A percentile compares a stretch with the other conserved stretches of the same genome.
Evolutionary conservation across 2,329 filamentous ascomycete species (phyloP).

Genomic region (Macrophomina pseudophaseolina): DNA sequence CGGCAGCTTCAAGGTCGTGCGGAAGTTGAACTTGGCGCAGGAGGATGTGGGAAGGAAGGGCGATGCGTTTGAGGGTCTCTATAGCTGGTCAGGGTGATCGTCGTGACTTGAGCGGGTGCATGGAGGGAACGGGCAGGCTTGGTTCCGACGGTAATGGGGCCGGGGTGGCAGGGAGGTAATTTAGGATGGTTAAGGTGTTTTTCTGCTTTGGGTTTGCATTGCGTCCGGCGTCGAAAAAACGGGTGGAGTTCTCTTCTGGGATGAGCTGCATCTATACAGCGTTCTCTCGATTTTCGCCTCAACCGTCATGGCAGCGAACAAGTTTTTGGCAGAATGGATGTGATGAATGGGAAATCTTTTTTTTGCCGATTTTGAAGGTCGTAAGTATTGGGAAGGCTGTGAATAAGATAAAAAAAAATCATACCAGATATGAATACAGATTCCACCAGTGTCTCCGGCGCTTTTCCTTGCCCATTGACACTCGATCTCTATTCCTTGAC

Average conservation of each 20-base stretch:
- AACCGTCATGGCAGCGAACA: neutral
- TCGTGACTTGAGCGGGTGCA: too few relatives aligned
- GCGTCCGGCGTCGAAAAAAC: conserved; percentile 18
- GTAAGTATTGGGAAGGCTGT: too few relatives aligned
- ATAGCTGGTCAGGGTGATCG: conserved; percentile 7
- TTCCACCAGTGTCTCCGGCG: too few relatives aligned
- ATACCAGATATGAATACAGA: too few relatives aligned
- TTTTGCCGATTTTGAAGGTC: too few relatives aligned
- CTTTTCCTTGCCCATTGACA: too few relatives aligned
- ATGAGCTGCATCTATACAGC: neutral
- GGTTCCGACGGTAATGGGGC: neutral
- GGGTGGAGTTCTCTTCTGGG: neutral
- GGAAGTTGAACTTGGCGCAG: conserved; percentile 71
- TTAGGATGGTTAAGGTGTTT: neutral
- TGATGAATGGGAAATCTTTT: neutral
- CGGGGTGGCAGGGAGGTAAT: neutral
- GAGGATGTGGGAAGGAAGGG: conserved; percentile 63
- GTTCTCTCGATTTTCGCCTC: neutral
- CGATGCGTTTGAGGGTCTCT: conserved; percentile 64
- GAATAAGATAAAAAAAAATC: too few relatives aligned
- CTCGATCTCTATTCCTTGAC: too few relatives aligned
- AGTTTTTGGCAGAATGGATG: neutral
- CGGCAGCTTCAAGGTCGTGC: conserved; percentile 87
- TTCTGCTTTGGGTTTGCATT: conserved; percentile 23
- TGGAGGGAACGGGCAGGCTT: neutral